Base-by-base conservation (phyloP, 495 filamentous ascomycete genomes). In the Penicillium bovifimosum region DNA sequence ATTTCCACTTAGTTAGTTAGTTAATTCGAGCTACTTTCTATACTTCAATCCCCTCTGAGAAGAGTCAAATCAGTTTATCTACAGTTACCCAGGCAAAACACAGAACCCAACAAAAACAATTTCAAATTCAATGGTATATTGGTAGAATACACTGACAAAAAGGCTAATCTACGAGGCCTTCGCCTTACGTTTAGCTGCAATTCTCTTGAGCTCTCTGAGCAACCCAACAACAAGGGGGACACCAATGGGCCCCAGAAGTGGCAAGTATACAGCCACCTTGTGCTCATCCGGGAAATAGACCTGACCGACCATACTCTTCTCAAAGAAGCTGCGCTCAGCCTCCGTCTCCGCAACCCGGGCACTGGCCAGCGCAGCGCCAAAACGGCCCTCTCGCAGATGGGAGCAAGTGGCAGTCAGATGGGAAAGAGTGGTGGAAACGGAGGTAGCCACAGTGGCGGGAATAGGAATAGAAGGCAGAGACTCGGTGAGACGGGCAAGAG, bases 281-380 rank as follows among this genome's bases (percentile, higher is more conserved):
- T 98, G 93, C 70, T 98, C 93, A 62, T 98, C 95, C 2, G 93
- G 93, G 68, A 90, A 98, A 80, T 88, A 96, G 54, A 96, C 85
- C 71, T 97, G 93, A 1, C 93, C 93, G 36, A 98, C 93, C 93
- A 98, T 98, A 62, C 87, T 95, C 69, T 95, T 96, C 74, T 98
- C 95, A 60, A 98, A 98, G 69, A 98, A 98, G 3, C 91, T 93
- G 45, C 86, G 85, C 70, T 98, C 95, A 0, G 90, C 93, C 61
- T 95, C 88, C 2, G 78, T 79, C 65, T 96, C 91, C 6, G 95
- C 95, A 13, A 91, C 83, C 7, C 86, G 77, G 1, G 91, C 91
- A 63, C 88, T 84, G 45, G 83, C 82, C 31, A 98, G 74, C 0
- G 86, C 86, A 6, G 81, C 81, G 14, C 78, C 76, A 59, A 86